phyloP scores from a whole-genome alignment of 805 yeast species.

The Maudiozyma serrabonitensis region DNA sequence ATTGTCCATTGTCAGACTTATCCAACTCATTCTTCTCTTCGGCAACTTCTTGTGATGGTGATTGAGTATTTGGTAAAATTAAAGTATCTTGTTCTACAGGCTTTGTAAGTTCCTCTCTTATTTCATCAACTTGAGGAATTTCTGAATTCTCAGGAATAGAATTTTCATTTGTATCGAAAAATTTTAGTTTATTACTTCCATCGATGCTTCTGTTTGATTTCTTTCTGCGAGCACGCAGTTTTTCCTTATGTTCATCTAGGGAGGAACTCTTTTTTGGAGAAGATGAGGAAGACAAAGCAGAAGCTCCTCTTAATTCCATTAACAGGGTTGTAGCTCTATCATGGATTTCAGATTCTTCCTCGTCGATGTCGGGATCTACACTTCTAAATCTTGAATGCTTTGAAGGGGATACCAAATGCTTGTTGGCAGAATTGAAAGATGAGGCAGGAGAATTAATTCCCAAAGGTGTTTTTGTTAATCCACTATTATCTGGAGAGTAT shows the following conservation, averaged over 20 bases:
- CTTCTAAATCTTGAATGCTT: not conserved
- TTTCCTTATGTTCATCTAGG: constrained; percentile 22
- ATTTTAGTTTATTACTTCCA: constrained; percentile 10
- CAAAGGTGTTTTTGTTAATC: constrained; percentile 5
- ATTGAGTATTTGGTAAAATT: too few species aligned
- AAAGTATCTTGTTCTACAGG: not conserved
- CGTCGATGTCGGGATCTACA: constrained; percentile 6
- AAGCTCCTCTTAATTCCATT: constrained; percentile 45
- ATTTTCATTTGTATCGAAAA: constrained; percentile 6
- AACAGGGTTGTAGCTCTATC: constrained; percentile 54
- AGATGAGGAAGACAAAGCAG: constrained; percentile 1
- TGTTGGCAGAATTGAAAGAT: not conserved
- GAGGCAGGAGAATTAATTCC: not conserved
- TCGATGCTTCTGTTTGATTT: constrained; percentile 8
- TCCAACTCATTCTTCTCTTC: too few species aligned
- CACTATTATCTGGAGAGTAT: constrained; percentile 20
- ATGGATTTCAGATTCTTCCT: constrained; percentile 23
- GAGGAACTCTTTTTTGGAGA: constrained; percentile 17
- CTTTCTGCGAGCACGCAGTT: constrained; percentile 21
- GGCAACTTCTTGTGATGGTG: too few species aligned
- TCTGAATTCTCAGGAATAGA: not conserved
- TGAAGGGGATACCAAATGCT: not conserved
- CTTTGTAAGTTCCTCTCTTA: not conserved
- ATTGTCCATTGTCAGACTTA: too few species aligned
- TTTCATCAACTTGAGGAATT: not conserved